phyloP scores from a whole-genome alignment of 177 flowering plant genomes.

The Telopea speciosissima region DNA sequence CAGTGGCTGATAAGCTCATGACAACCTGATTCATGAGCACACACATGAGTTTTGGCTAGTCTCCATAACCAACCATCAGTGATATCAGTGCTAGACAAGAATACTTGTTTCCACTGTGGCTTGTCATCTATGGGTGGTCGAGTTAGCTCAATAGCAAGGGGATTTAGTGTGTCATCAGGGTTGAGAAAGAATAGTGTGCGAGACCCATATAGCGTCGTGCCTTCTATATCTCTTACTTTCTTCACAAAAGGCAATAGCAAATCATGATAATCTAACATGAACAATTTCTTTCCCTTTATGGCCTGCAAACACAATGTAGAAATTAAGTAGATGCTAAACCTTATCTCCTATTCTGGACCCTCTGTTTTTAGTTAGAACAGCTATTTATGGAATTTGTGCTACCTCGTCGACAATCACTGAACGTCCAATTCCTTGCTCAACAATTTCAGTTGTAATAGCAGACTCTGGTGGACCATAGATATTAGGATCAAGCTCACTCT shows the following conservation, averaged over 20 bases:
- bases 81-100: conserved; percentile 19
- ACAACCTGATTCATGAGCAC: conserved; percentile 36
- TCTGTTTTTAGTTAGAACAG: no score
- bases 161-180: conserved; percentile 23
- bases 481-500: conserved; percentile 58
- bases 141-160: conserved; percentile 47
- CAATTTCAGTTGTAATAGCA: conserved; percentile 43
- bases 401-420: conserved; percentile 48
- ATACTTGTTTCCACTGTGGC: conserved; percentile 31
- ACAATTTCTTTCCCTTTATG: conserved; percentile 27
- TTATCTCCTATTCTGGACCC: no score
- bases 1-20: conserved; percentile 51
- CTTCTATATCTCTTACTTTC: conserved; percentile 29
- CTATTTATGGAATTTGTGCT: background rate
- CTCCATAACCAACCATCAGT: conserved; percentile 37
- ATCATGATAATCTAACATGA: conserved; percentile 47
- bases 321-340: no score
- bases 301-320: conserved; percentile 18
- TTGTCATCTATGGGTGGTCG: conserved; percentile 26
- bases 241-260: conserved; percentile 30
- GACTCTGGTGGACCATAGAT: conserved; percentile 65
- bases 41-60: conserved; percentile 44
- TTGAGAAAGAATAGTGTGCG: conserved; percentile 42
- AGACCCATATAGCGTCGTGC: conserved; percentile 37
- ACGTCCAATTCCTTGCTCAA: conserved; percentile 44